Conservation (phyloP, 805 yeast genomes). For the Metschnikowia dekortorum region DNA sequence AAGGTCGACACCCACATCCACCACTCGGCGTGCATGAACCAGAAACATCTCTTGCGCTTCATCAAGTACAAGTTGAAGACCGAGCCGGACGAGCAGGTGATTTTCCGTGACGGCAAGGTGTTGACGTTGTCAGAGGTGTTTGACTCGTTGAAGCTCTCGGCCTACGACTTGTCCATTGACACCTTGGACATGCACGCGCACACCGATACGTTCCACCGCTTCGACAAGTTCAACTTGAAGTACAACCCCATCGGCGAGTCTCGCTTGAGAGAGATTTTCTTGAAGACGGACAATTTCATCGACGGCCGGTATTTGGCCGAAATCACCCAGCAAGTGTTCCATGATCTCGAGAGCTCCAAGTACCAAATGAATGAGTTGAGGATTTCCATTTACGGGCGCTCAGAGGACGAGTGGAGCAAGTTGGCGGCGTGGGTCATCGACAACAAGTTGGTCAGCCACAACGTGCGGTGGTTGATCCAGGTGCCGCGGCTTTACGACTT, state of each 20-base stretch:
- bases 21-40: conserved; percentile 99
- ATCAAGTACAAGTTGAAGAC: conserved; percentile 92
- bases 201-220: conserved; percentile 94
- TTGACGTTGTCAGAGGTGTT: conserved; percentile 87
- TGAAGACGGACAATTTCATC: conserved; percentile 92
- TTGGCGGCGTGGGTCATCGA: conserved; percentile 94
- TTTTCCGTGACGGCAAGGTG: conserved; percentile 86
- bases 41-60: conserved; percentile 89
- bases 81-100: conserved; percentile 81
- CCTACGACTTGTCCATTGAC: conserved; percentile 92
- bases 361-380: conserved; percentile 98
- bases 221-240: conserved; percentile 94
- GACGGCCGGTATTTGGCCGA: conserved; percentile 89
- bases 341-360: conserved; percentile 90
- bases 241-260: conserved; percentile 99
- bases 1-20: conserved; percentile 98
- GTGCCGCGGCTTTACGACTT: conserved; percentile 91
- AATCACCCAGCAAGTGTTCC: conserved; percentile 87
- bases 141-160: conserved; percentile 83
- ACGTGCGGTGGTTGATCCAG: conserved; percentile 96
- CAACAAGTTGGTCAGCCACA: conserved; percentile 84
- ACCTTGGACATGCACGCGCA: conserved; percentile 99
- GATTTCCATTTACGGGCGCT: conserved; percentile 90
- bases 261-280: conserved; percentile 89
- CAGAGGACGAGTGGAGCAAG: conserved; percentile 89